Base-by-base conservation (phyloP, 805 yeast species). In the Yarrowia sp. region DNA sequence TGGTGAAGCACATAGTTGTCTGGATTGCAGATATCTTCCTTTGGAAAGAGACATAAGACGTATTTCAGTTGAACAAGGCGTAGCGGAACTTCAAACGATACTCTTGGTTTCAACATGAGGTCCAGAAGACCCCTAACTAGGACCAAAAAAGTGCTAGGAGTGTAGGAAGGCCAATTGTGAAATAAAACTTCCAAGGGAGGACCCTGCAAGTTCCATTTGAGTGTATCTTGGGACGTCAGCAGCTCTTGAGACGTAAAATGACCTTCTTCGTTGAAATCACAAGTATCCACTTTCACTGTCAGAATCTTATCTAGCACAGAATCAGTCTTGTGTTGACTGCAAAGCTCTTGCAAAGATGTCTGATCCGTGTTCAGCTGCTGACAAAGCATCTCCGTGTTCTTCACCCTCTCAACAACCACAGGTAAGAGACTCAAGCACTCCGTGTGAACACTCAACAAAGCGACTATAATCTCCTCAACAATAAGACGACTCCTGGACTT, bases 401-500 rank as follows among this genome's bases (percentile, higher is more conserved):
- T 24, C 30, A 36, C 38, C 1, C 10, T 12, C 38, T 36, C 13
- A 15, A 52, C 33, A 38, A 40, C 63, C n/a, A n/a, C 39, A 3
- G 63, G 63, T 2, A 55, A 14, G 8, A 55, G 42, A 17, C 38
- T 33, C 24, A 55, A 38, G n/a, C 63, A 55, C 63, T 55, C 47
- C 12, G 3, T 40, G 13, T 55, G 63, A n/a, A 55, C 63, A n/a
- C 38, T n/a, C 47, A 55, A 8, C 30, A 55, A 24, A 24, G 63
- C 43, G 12, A 24, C 36, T 2, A 42, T 13, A 0, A 40, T 9
- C 17, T 24, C 47, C 20, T 55, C 47, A 9, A 40, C 20, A 9
- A 40, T 24, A 4, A 40, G 47, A 4, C 47, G 15, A 3, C 39
- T 24, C 6, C 13, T 15, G 12, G 63, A 55, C 39, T 39, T 40